phyloP scores from a whole-genome alignment of 441 rosid genomes.

The Jatropha podagrica region DNA sequence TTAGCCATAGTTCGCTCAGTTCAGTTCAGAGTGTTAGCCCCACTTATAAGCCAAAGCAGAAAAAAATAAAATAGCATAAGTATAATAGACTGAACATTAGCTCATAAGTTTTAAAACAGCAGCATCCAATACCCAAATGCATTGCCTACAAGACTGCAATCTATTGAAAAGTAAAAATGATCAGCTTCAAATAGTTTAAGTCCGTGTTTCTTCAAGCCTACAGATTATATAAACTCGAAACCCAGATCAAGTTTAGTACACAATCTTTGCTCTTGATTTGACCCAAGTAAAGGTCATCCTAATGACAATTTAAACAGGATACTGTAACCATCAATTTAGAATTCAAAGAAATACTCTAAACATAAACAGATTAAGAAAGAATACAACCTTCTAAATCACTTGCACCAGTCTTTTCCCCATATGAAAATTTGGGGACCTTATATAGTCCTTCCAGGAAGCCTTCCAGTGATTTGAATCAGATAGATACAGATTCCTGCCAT shows the following conservation, averaged over 20 bases:
- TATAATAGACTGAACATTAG: too few relatives aligned
- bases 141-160: neutral
- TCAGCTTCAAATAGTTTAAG: conserved; percentile 7
- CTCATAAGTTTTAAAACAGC: too few relatives aligned
- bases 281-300: conserved; percentile 6
- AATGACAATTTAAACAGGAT: neutral
- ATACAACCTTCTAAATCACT: conserved; percentile 16
- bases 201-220: neutral
- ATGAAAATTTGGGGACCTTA: conserved; percentile 15
- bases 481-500: conserved; percentile 14
- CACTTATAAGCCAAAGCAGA: neutral
- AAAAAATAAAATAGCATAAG: neutral
- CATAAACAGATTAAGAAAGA: conserved; percentile 19
- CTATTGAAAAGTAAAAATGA: neutral
- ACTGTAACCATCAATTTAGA: conserved; percentile 20
- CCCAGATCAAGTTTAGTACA: neutral
- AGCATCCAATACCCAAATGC: neutral
- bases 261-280: conserved; percentile 10
- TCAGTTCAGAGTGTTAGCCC: neutral
- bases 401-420: conserved; percentile 19
- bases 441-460: conserved; percentile 9
- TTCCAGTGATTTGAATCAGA: conserved; percentile 14
- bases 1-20: neutral
- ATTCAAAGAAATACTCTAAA: conserved; percentile 11
- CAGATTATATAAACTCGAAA: neutral